Conservation (phyloP, 2,329 filamentous ascomycete species). For the Verticillium isaacii region DNA sequence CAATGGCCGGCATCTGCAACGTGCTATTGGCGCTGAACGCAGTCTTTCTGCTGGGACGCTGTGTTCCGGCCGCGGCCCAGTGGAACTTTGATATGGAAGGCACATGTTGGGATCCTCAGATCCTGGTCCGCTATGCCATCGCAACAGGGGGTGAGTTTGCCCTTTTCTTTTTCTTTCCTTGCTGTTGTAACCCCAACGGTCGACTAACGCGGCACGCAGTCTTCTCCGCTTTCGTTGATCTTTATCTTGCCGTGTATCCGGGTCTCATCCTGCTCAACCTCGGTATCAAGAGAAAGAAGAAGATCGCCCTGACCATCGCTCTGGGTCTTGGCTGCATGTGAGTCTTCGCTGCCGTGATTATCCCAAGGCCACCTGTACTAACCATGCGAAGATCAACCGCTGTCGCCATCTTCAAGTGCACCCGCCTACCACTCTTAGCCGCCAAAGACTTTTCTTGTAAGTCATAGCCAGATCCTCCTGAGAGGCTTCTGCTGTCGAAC, state of each 20-base stretch:
- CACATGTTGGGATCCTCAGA: slow-evolving; percentile 26
- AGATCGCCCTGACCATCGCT: slow-evolving; percentile 30
- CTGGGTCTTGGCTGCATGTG: slow-evolving; percentile 34
- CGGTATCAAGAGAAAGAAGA: slow-evolving; percentile 32
- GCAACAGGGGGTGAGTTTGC: slow-evolving; percentile 29
- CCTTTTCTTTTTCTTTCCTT: background rate
- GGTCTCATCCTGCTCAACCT: slow-evolving; percentile 28
- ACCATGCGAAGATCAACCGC: slow-evolving; percentile 13
- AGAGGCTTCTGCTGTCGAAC: background rate
- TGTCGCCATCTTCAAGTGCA: slow-evolving; percentile 29
- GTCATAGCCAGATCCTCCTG: background rate
- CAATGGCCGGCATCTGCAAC: slow-evolving; percentile 22
- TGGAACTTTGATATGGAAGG: slow-evolving; percentile 32
- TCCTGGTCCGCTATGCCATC: slow-evolving; percentile 33
- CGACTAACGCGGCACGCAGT: slow-evolving; percentile 11
- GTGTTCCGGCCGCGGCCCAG: slow-evolving; percentile 29
- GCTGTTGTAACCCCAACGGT: fast-evolving
- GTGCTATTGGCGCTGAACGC: slow-evolving; percentile 27
- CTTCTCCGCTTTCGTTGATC: slow-evolving; percentile 29
- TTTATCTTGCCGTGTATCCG: slow-evolving; percentile 37
- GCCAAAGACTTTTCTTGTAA: slow-evolving; percentile 19
- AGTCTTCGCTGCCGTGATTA: slow-evolving; percentile 4
- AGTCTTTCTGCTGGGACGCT: slow-evolving; percentile 36
- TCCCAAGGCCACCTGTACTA: background rate
- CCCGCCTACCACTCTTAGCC: slow-evolving; percentile 22